Conservation (phyloP, 1,139 yeast genomes). For the Saccharomyces hybrid region DNA sequence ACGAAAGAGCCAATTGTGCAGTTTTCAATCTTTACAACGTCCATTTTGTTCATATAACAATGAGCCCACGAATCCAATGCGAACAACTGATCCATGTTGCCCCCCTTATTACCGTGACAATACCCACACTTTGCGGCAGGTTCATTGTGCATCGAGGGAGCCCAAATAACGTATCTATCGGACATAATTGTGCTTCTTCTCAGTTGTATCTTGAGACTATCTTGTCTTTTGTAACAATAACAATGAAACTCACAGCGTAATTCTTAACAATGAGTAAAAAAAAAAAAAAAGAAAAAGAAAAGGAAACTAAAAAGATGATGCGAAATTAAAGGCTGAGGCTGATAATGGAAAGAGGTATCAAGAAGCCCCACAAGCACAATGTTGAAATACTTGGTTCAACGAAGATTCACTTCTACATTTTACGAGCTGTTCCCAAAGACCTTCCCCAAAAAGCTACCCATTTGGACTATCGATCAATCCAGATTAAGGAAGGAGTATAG, state of each 20-base stretch:
- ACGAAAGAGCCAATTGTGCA: conserved; percentile 44
- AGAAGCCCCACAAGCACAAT: background rate
- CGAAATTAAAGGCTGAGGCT: background rate
- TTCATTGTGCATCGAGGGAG: background rate
- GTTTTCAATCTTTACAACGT: conserved; percentile 14
- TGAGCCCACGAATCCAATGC: conserved; percentile 33
- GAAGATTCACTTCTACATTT: conserved; percentile 24
- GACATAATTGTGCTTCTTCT: background rate
- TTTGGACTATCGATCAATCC: conserved; percentile 49
- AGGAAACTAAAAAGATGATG: background rate
- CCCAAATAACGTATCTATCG: conserved; percentile 2
- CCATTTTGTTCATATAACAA: conserved; percentile 6
- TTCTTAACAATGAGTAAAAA: background rate
- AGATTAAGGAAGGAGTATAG: conserved; percentile 67
- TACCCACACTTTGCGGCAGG: conserved; percentile 46
- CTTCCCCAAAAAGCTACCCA: conserved; percentile 61
- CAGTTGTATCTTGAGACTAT: background rate
- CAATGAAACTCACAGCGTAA: background rate
- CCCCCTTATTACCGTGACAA: conserved; percentile 44
- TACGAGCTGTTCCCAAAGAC: conserved; percentile 69
- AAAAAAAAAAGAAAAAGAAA: background rate
- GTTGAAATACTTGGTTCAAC: conserved; percentile 4
- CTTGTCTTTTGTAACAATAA: background rate
- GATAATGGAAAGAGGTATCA: background rate
- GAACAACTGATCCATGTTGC: conserved; percentile 29